Evolutionary conservation across 768 basidiomycete genomes (phyloP), one percentile per base, ranked within the genome.

Genomic region (Lyophyllum decastes): DNA sequence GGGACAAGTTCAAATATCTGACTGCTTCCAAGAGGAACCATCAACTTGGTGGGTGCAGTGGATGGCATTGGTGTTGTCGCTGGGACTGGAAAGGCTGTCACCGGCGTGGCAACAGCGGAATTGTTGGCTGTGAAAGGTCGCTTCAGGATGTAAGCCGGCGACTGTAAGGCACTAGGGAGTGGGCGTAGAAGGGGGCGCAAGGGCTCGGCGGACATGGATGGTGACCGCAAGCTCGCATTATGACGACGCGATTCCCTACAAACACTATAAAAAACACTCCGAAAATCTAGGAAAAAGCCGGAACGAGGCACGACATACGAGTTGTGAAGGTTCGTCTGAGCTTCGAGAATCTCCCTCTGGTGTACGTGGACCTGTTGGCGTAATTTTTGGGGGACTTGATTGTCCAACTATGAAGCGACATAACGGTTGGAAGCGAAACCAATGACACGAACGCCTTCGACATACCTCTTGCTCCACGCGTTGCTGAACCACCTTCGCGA

Each of bases 131-230:
- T 61, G 30, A 64, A 61, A n/a, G 66, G 51, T 21, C 55, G 56
- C 11, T 44, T 64, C 12, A 69, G 38, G 9, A 71, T 63, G 47
- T 68, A 68, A 35, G 70, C 60, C 2, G 80, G 81, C 5, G 80
- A 81, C 61, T 81, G 79, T 48, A 78, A 73, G 43, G 78, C 76
- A 17, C 77, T 79, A 1, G 78, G 78, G 19, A 80, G 69, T 1
- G 83, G 82, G 0, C 82, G 78, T 16, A 85, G 69, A 3, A 85
- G 77, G 17, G 82, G 81, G 21, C 78, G 74, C 26, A 84, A 70
- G 11, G 78, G 78, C 17, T 76, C 78, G n/a, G 41, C 33, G 9
- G 68, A 63, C 43, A 75, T 70, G 22, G 74, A 69, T 49, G 72
- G 68, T 4, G 73, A 67, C 55, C 73, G 60, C 61, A 82, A 64